A percentile compares a stretch with the other conserved stretches of the same genome.
phyloP scores from a whole-genome alignment of 2,329 filamentous ascomycete species.

The Calonectria crousiana region DNA sequence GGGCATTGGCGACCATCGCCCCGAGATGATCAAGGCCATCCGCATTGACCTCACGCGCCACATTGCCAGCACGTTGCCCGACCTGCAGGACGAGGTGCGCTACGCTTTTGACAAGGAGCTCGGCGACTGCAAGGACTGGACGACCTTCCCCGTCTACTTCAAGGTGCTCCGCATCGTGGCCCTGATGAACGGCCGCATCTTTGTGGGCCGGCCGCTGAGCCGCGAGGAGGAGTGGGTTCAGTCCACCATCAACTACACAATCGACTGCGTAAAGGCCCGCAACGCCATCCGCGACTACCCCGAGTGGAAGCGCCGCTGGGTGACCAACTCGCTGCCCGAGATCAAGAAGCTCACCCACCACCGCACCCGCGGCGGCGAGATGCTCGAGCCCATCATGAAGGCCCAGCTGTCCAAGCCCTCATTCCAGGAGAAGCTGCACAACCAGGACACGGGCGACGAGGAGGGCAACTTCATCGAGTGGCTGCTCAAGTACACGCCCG shows the following conservation, averaged over 20 bases:
- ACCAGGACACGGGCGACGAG: slow-evolving; percentile 14
- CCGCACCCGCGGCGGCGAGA: slow-evolving; percentile 18
- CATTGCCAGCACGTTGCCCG: slow-evolving; percentile 23
- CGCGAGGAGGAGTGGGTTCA: slow-evolving; percentile 24
- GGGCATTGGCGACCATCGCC: slow-evolving; percentile 22
- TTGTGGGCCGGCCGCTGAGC: slow-evolving; percentile 22
- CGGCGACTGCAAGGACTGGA: slow-evolving; percentile 25
- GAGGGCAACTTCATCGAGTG: slow-evolving; percentile 28
- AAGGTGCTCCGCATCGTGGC: slow-evolving; percentile 25
- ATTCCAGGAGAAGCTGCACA: slow-evolving; percentile 24
- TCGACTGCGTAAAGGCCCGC: slow-evolving; percentile 24
- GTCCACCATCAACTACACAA: slow-evolving; percentile 25
- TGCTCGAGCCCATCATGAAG: slow-evolving; percentile 21
- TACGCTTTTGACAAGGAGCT: slow-evolving; percentile 24
- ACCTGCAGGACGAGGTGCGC: slow-evolving; percentile 21
- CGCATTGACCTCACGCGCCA: slow-evolving; percentile 25
- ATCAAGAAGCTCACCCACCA: slow-evolving; percentile 19
- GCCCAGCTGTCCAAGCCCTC: slow-evolving; percentile 17
- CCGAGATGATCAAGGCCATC: slow-evolving; percentile 27
- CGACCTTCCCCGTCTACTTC: slow-evolving; percentile 9
- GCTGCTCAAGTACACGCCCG: slow-evolving; percentile 24
- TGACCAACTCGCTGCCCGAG: slow-evolving; percentile 19
- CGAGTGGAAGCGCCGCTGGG: slow-evolving; percentile 21
- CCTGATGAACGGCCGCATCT: slow-evolving; percentile 25
- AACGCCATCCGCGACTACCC: slow-evolving; percentile 20